These are phyloP conservation scores for Penicillium aurantiogriseum DNA, from an alignment of 2,329 filamentous ascomycete species.

Conservation along the genomic window DNA sequence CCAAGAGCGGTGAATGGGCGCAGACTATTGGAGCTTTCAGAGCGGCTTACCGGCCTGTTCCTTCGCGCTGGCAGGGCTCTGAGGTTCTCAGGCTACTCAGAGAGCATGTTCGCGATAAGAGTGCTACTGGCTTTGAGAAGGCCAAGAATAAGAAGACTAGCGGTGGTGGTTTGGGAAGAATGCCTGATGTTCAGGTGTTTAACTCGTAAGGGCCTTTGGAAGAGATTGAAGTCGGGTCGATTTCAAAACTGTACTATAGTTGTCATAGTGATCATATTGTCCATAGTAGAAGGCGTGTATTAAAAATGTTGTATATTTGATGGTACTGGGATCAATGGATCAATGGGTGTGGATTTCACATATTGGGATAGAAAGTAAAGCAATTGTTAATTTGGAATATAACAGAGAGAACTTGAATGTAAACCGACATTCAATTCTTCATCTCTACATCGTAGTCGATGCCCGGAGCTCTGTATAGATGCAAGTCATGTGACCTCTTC, in stretches of 20 bases:
- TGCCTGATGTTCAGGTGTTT: conserved; percentile 49
- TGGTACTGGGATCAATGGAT: background rate
- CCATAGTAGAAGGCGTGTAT: background rate
- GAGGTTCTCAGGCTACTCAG: conserved; percentile 75
- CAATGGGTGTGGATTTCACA: background rate
- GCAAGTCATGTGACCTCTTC: conserved; percentile 29
- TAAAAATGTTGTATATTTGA: conserved; percentile 8
- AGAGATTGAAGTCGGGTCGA: background rate
- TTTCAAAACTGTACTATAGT: conserved; percentile 13
- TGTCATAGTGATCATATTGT: background rate
- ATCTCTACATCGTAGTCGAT: background rate
- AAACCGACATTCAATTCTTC: background rate
- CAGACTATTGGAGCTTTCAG: conserved; percentile 94
- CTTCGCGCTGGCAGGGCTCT: conserved; percentile 77
- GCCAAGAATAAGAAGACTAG: conserved; percentile 39
- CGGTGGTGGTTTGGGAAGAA: conserved; percentile 46
- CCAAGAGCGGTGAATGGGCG: conserved; percentile 79
- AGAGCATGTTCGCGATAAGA: conserved; percentile 72
- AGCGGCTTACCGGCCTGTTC: conserved; percentile 89
- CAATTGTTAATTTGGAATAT: background rate
- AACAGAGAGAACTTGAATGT: background rate
- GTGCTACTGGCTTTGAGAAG: conserved; percentile 50
- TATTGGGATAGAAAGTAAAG: background rate
- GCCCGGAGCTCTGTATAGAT: conserved; percentile 1
- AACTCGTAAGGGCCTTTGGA: conserved; percentile 22